Base-by-base conservation (phyloP, 129 eudicot species). In the Deinandra increscens region DNA sequence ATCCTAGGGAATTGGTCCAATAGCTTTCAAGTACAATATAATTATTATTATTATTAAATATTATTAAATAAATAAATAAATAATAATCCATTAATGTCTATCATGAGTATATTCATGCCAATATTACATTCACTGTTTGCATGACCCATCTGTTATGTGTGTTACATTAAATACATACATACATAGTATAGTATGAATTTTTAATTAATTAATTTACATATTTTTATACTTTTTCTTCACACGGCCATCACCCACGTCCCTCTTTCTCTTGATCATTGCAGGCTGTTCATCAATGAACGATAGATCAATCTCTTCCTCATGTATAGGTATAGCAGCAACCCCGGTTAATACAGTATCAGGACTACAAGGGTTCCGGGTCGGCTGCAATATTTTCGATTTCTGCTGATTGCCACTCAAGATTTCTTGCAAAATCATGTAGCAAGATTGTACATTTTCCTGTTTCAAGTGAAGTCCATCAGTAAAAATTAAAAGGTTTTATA, bases 331-430 rank as follows among this genome's bases (percentile, higher is more conserved):
- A 0, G 74, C 46, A 44, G 68, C 9, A 58, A 13, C 6, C 66
- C 80, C 69, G 5, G 19, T 69, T 70, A 82, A 53, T 17, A 85
- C 90, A 0, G 86, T 81, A 7, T 79, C 90, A 6, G 90, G 84
- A 50, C 96, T 88, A 14, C 85, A 74, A 38, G 91, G 91, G 60
- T 75, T 53, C 7, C 29, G 55, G 14, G 59, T 38, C 1, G 39
- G 48, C 1, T 26, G 1, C 31, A 26, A 26, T n/a, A n/a, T n/a
- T 22, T 68, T 60, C 8, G 37, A 22, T 46, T 68, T 69, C 59
- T 58, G 39, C 31, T 26, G 31, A n/a, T n/a, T n/a, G n/a, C n/a
- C n/a, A n/a, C n/a, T n/a, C 64, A 80, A 5, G 54, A 54, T 20
- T 18, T 78, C 68, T 54, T 38, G 62, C 75, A 81, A 74, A 63